Evolutionary conservation across 805 yeast species (phyloP), one percentile per base, ranked within the genome.

Genomic region (Myxozyma geophila): DNA sequence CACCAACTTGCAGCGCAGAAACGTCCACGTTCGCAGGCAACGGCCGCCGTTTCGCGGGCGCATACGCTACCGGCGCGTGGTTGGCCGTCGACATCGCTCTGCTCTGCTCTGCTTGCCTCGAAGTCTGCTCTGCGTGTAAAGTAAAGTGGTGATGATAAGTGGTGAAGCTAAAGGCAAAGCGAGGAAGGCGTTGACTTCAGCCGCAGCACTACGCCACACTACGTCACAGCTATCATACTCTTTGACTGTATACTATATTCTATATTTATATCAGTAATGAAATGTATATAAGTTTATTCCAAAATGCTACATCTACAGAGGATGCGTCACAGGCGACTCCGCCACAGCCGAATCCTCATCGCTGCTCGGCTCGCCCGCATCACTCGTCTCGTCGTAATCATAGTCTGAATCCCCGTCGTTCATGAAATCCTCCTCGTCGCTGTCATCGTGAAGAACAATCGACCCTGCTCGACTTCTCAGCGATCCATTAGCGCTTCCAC

Each of bases 351-450:
- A 53, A 23, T 53, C 58, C 41, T 54, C 58, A 35, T 56, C 60
- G 36, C 60, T 56, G 28, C 51, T 66, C 33, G 52, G 58, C 41
- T 44, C 64, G 23, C 52, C 60, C 15, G 54, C 64, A 17, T 58
- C 59, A 17, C 23, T 60, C 35, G 35, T 51, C 15, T 54, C 58
- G n/a, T 64, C 70, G 39, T 59, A 62, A 40, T 63, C 71, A 33
- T 47, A 58, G 7, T 33, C 69, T n/a, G 51, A 64, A 21, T 60
- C 59, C 15, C 41, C 63, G 9, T 66, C 70, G 15, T 50, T 67
- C n/a, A 56, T 68, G 23, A 55, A 61, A 23, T 40, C 61, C 8
- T 33, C 53, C 15, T 54, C 58, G 23, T 43, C 54, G 23, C 52
- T 50, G 48, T 55, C 63, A 8, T 52, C 61, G 37, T 59, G 65